Percentiles rank a stretch among this genome's conserved stretches.
Conservation (phyloP, 2,329 filamentous ascomycete species). For the Fusarium devonianum region DNA sequence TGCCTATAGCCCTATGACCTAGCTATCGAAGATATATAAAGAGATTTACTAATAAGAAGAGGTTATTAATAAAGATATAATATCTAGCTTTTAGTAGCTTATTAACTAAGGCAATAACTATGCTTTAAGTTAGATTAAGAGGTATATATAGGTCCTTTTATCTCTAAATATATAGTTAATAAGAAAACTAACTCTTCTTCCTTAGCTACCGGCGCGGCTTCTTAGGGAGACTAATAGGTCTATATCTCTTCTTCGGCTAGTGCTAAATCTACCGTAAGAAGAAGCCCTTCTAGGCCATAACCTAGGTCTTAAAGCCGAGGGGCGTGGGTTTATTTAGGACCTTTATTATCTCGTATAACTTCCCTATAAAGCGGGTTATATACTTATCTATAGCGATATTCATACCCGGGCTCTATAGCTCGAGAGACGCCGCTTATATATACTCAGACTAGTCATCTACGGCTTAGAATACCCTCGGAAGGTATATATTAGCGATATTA, state of each 20-base stretch:
- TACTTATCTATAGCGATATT: conserved; percentile 3
- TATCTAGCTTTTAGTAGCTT: neutral
- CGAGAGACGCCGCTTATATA: neutral
- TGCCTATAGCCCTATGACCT: conserved; percentile 10
- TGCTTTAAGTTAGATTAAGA: neutral
- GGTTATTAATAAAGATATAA: conserved; percentile 9
- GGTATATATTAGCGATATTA: neutral
- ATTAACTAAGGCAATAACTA: conserved; percentile 1
- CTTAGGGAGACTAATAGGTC: neutral
- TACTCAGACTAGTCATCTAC: neutral
- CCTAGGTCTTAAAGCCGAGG: conserved; percentile 2
- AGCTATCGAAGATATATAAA: neutral
- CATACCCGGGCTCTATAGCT: neutral
- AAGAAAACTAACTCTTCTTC: neutral
- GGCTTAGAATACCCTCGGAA: neutral
- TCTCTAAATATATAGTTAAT: neutral
- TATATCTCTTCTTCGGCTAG: neutral
- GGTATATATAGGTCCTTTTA: neutral
- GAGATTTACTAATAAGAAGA: neutral
- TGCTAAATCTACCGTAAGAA: conserved; percentile 9
- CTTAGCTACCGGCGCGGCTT: neutral
- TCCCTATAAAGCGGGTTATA: neutral
- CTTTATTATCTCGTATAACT: conserved; percentile 2
- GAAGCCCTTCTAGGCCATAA: conserved; percentile 1
- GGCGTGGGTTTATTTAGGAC: neutral